Conservation (phyloP, 805 yeast genomes). For the Kregervanrija pseudodelftensis region DNA sequence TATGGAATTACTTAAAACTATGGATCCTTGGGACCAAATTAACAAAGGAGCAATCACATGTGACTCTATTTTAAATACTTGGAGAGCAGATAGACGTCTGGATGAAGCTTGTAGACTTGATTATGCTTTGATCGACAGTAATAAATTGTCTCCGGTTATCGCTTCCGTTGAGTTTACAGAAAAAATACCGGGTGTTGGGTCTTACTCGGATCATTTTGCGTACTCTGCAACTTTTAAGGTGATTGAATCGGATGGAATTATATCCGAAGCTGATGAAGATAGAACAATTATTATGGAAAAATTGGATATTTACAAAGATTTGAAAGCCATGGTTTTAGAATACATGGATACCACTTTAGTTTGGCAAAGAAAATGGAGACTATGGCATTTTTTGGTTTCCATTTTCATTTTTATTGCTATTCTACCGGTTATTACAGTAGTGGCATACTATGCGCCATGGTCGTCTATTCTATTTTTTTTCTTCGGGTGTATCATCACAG, state of each 20-base stretch:
- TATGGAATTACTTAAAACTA: conserved; percentile 32
- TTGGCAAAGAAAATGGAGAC: conserved; percentile 60
- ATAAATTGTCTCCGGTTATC: conserved; percentile 42
- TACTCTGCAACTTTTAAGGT: conserved; percentile 40
- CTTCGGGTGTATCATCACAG: conserved; percentile 45
- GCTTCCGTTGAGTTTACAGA: conserved; percentile 76
- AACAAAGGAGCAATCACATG: conserved; percentile 78
- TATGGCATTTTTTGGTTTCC: conserved; percentile 55
- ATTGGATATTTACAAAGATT: conserved; percentile 39
- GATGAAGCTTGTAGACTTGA: conserved; percentile 84
- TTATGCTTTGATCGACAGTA: conserved; percentile 71
- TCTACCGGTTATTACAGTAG: conserved; percentile 51
- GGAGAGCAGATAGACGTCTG: conserved; percentile 53
- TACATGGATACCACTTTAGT: conserved; percentile 44
- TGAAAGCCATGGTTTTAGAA: conserved; percentile 37
- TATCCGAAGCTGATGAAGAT: neutral
- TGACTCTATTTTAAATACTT: conserved; percentile 80
- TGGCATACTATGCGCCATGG: conserved; percentile 48
- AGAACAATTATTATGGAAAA: conserved; percentile 6
- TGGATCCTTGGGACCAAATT: conserved; percentile 59
- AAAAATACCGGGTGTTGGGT: conserved; percentile 55
- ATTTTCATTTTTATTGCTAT: conserved; percentile 45
- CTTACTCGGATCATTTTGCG: conserved; percentile 92
- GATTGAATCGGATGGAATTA: neutral
- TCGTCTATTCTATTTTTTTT: conserved; percentile 60